Evolutionary conservation across 306 rosid species (phyloP), one percentile per base, ranked within the genome.

Genomic region (Hippophae gyantsensis): DNA sequence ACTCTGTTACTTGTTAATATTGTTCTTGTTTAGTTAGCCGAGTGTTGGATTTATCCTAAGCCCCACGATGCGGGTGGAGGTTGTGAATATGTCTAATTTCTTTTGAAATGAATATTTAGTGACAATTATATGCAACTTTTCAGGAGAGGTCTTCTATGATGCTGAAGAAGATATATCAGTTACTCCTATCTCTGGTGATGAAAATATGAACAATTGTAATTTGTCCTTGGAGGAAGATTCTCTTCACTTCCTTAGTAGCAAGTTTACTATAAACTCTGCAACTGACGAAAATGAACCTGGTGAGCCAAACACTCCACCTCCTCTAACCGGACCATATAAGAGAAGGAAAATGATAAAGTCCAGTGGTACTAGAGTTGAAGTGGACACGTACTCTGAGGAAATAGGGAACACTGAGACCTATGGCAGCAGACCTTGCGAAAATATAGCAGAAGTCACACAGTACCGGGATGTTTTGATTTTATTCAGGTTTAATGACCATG

Each of bases 61-160:
- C 60, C 48, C 58, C 9, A 63, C 62, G 63, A 76, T 44, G 61
- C 43, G 38, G 43, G 54, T 65, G 64, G 62, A 66, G 49, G 53
- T 69, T 63, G 73, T 52, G 48, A 49, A 13, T 38, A 57, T 71
- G 64, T 54, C 68, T 18, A 58, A 54, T 23, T 66, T 56, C 67
- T 47, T 55, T 63, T 46, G 71, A 65, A 53, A 43, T 54, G 74
- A 60, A 48, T 52, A 64, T 56, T 62, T 51, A 56, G 41, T 78
- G 14, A 72, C 43, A 65, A 40, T 57, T 62, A 25, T 63, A 13
- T 73, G 56, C 54, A 56, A 63, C 41, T 64, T 78, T 64, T 40
- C 86, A 92, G 98, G 93, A 70, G 95, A 87, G 66, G 61, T 69
- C 58, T 88, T 88, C 74, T 80, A 80, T 64, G 99, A 88, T 66